Base-by-base conservation (phyloP, 345 rosid genomes). In the Linum usitatissimum region DNA sequence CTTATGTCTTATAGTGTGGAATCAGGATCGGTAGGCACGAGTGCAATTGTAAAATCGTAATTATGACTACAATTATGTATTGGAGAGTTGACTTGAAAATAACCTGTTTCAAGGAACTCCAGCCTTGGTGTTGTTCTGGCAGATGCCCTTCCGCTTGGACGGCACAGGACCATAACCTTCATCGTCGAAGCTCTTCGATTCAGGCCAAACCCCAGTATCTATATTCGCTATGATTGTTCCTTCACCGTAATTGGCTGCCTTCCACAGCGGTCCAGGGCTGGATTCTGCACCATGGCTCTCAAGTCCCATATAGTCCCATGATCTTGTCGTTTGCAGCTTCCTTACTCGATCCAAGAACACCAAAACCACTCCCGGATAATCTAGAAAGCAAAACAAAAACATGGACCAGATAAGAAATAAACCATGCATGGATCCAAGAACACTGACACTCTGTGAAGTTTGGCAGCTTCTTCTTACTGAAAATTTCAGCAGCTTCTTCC, bases 91-190 rank as follows among this genome's bases (percentile, higher is more conserved):
- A 23, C 28, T 23, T 23, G 28, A 23, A 23, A 23, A 23, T 23
- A 23, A 88, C 95, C 83, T 89, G 69, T 89, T 91, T 82, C 98
- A 91, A 20, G 74, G 84, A 67, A 91, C 84, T 40, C 63, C 61
- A 53, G 74, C 60, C 61, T 71, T 83, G 30, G 70, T 72, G 31
- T 76, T 72, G 76, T 86, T 85, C 84, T 88, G 73, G 48, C 98
- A 91, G 20, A 73, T 68, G 70, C 95, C 96, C 56, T 74, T 86
- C 96, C 96, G 89, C 76, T 77, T 86, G 20, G 90, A 68, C 48
- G 98, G 96, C 51, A 86, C 77, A 28, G 84, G 83, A 6, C 53
- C 15, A 12, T n/a, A 19, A 20, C 60, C 60, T 57, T 57, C 36
- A 57, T 57, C 60, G 21, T 30, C 31, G 21, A 57, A 57, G 60